Percentiles rank a stretch among this genome's conserved stretches.
Conservation (phyloP, 257 asterid species). For the Salvia miltiorrhiza region DNA sequence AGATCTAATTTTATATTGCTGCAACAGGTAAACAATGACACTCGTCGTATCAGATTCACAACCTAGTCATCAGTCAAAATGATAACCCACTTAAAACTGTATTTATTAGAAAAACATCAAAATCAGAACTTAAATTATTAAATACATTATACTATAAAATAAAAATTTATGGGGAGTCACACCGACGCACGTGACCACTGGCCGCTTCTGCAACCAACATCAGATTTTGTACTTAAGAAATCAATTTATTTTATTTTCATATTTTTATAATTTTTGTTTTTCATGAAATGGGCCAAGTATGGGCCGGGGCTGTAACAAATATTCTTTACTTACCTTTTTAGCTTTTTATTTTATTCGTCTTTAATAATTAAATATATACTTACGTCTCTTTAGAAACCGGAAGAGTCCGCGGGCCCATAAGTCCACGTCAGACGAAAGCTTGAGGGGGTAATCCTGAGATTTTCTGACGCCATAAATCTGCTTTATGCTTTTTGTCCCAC, state of each 20-base stretch:
- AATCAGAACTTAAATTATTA: conserved; percentile 1
- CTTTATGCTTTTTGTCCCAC: conserved; percentile 23
- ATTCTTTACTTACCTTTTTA: background rate
- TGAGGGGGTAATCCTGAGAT: conserved; percentile 15
- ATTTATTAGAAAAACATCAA: conserved; percentile 10
- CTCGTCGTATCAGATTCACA: conserved; percentile 23
- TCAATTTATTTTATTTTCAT: background rate
- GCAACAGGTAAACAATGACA: conserved; percentile 8
- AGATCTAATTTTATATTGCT: background rate
- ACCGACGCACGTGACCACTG: conserved; percentile 54
- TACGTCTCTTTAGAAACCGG: conserved; percentile 27
- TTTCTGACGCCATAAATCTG: conserved; percentile 31
- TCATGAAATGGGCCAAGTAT: conserved; percentile 44
- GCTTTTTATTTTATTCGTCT: background rate
- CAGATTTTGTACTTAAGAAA: conserved; percentile 22
- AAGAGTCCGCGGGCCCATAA: conserved; percentile 49
- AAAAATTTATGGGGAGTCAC: conserved; percentile 34
- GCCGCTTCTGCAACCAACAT: conserved; percentile 21
- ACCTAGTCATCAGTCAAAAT: conserved; percentile 29
- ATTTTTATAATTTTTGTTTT: background rate
- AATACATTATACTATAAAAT: background rate
- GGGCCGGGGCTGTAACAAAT: conserved; percentile 37
- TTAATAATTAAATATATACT: background rate
- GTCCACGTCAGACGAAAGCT: conserved; percentile 21
- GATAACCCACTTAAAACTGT: conserved; percentile 3